Conservation (phyloP, 2,329 filamentous ascomycete genomes). For the Emergomyces pasteurianus region DNA sequence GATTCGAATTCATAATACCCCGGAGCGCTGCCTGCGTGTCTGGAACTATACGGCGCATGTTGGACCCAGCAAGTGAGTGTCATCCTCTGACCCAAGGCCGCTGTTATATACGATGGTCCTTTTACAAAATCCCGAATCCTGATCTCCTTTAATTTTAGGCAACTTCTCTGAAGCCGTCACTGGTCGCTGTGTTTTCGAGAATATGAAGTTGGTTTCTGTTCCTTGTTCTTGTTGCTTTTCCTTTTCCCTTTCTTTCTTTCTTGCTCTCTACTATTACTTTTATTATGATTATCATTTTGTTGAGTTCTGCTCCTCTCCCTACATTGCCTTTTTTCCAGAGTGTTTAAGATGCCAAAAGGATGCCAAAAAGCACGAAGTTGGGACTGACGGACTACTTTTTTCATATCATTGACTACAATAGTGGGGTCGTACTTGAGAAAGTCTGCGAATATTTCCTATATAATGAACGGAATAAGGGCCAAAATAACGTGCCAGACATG, state of each 20-base stretch:
- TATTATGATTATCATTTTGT: too few species aligned
- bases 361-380: background rate
- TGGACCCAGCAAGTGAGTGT: constrained; percentile 48
- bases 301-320: too few species aligned
- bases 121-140: background rate
- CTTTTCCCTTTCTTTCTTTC: too few species aligned
- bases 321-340: too few species aligned
- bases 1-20: constrained; percentile 51
- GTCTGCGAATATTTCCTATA: constrained; percentile 61
- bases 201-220: constrained; percentile 40
- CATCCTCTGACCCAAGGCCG: background rate
- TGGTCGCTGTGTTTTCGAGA: constrained; percentile 47
- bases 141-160: constrained; percentile 28
- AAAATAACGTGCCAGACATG: constrained; percentile 52
- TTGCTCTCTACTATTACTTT: too few species aligned
- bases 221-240: too few species aligned
- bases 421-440: constrained; percentile 52
- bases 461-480: constrained; percentile 51
- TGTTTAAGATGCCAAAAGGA: background rate
- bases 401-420: constrained; percentile 18
- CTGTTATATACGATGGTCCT: background rate
- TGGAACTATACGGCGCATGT: constrained; percentile 50
- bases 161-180: constrained; percentile 49
- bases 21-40: constrained; percentile 50
- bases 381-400: background rate